These are phyloP conservation scores for Stephania yunnanensis DNA, from an alignment of 164 flowering plant genomes.

Conservation along the genomic window DNA sequence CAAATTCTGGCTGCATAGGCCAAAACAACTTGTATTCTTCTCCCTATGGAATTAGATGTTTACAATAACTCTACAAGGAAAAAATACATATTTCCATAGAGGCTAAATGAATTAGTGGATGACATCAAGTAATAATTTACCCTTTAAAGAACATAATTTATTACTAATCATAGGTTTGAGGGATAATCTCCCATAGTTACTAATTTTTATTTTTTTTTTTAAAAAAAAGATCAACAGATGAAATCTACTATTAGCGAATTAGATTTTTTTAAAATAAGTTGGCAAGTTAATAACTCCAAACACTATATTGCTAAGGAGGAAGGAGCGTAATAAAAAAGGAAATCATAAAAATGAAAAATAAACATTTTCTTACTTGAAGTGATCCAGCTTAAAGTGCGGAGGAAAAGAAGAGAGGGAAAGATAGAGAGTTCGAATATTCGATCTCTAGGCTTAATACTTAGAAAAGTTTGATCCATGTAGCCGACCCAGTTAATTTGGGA, in stretches of 20 bases:
- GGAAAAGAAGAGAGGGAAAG: background rate
- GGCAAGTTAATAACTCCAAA: too few species aligned
- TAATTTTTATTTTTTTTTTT: background rate
- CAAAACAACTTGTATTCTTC: conserved; percentile 75
- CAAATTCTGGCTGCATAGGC: conserved; percentile 76
- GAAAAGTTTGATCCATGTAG: too few species aligned
- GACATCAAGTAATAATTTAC: background rate
- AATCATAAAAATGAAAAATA: too few species aligned
- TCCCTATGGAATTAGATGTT: conserved; percentile 40
- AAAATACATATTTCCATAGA: background rate
- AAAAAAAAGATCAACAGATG: too few species aligned
- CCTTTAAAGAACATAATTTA: background rate
- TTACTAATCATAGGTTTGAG: background rate
- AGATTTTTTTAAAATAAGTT: too few species aligned
- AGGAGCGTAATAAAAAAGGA: too few species aligned
- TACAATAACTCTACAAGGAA: background rate
- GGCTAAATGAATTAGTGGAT: background rate
- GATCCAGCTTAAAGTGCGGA: too few species aligned
- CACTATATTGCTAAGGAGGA: too few species aligned
- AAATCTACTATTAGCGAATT: too few species aligned
- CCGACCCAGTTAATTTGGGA: too few species aligned
- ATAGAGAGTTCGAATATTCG: background rate
- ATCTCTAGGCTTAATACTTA: background rate
- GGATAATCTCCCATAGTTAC: background rate
- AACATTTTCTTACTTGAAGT: too few species aligned